phyloP scores from a whole-genome alignment of 306 rosid genomes.

The Erythrophleum fordii region DNA sequence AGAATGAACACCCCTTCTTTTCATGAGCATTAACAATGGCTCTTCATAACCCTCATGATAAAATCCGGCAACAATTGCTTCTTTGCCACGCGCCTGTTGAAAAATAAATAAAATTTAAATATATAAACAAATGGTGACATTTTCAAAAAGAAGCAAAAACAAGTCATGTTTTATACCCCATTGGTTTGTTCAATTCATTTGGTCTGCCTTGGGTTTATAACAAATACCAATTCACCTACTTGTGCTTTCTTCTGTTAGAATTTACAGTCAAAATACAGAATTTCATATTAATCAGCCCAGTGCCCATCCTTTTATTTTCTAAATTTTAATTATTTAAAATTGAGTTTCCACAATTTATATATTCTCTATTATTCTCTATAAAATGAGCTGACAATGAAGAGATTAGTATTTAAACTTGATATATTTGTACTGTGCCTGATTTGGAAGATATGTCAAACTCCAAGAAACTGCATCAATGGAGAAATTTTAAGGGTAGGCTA shows the following conservation, averaged over 20 bases:
- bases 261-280: conserved; percentile 32
- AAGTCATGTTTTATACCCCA: conserved; percentile 9
- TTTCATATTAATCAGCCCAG: conserved; percentile 23
- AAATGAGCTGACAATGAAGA: conserved; percentile 27
- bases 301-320: not conserved
- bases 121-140: conserved; percentile 6
- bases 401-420: conserved; percentile 12
- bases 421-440: not conserved
- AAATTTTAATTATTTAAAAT: conserved; percentile 2
- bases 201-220: conserved; percentile 23
- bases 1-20: conserved; percentile 93
- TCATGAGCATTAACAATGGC: conserved; percentile 93
- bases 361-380: conserved; percentile 6
- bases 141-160: not conserved
- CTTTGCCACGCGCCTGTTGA: conserved; percentile 87
- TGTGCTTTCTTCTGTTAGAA: conserved; percentile 6
- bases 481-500: not conserved
- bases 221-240: not conserved
- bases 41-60: conserved; percentile 95
- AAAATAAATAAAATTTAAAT: conserved; percentile 14
- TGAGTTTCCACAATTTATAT: conserved; percentile 1
- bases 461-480: not conserved
- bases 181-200: conserved; percentile 28
- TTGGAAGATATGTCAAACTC: not conserved
- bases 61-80: conserved; percentile 91